Evolutionary conservation across 2,329 filamentous ascomycete species (phyloP), one percentile per base, ranked within the genome.

Genomic region (Xylaria multiplex): DNA sequence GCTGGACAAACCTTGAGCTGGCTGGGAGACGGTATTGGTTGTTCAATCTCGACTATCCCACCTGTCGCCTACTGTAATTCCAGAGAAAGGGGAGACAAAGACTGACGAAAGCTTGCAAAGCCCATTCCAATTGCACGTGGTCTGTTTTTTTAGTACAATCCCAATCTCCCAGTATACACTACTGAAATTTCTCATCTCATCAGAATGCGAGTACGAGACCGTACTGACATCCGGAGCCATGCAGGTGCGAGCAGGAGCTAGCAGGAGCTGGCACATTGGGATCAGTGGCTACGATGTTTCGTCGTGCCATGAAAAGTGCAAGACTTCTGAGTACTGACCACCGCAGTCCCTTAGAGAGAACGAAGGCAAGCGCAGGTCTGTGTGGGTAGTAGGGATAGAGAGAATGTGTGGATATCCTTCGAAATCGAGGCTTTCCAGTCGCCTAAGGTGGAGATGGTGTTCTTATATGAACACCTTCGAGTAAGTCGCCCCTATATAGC

Each of bases 1-100:
- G 27, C 19, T 67, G 58, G 63, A 65, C 61, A 65, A 67, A 70
- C 69, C 67, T 69, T 64, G 66, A 68, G 57, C 65, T 54, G 49
- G 46, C 60, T 43, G 11, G 35, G 35, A 9, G 35, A 13, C 35
- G 9, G 27, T 55, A 59, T 59, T 46, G 56, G 22, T 37, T 40
- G 30, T 11, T 54, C 32, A 64, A 19, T 13, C 19, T 53, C 42
- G 16, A 40, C 14, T n/a, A 6, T 16, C 19, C 52, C 35, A 42
- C 35, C 4, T 35, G 42, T 16, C 52, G 27, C 27, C 27, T 27
- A 27, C 27, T 27, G 27, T 62, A 22, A 57, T 43, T 50, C 43
- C 16, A 22, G 32, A 19, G 22, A 37, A 37, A 19, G 16, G 43
- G 7, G 11, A 11, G 50, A 35, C 24, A 57, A 62, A 40, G 22